Conservation (phyloP, 2,329 filamentous ascomycete species). For the Ophiosphaerella narmari region DNA sequence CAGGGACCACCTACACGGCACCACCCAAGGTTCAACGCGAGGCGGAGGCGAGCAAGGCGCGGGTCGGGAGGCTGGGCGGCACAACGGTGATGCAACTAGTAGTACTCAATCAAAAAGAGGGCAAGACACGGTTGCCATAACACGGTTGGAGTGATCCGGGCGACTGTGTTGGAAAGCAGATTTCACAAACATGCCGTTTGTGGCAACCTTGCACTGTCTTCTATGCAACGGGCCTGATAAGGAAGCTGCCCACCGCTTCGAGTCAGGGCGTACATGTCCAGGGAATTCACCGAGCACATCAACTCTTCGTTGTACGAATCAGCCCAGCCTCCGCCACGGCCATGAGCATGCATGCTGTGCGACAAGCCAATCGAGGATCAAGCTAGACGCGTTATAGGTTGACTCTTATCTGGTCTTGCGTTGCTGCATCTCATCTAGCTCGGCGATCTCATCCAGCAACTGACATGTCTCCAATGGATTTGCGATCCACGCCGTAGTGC, state of each 20-base stretch:
- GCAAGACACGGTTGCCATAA: too few relatives aligned
- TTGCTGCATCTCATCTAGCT: slow-evolving; percentile 48
- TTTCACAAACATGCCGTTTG: too few relatives aligned
- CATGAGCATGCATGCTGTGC: too few relatives aligned
- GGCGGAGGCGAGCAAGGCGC: slow-evolving; percentile 8
- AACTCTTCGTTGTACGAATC: not conserved
- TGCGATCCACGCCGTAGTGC: slow-evolving; percentile 96
- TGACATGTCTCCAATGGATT: slow-evolving; percentile 89
- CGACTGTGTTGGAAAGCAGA: too few relatives aligned
- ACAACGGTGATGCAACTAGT: not conserved
- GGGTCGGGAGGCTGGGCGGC: slow-evolving; percentile 3
- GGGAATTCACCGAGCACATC: not conserved
- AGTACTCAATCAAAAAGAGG: too few relatives aligned
- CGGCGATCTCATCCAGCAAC: slow-evolving; percentile 78
- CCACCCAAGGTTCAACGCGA: too few relatives aligned
- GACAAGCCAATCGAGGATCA: too few relatives aligned
- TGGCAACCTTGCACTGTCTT: slow-evolving; percentile 2
- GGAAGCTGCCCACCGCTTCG: slow-evolving; percentile 18
- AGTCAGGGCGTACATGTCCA: slow-evolving; percentile 11
- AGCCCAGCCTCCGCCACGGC: too few relatives aligned
- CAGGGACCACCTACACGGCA: slow-evolving; percentile 16
- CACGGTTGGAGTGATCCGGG: too few relatives aligned
- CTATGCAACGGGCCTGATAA: slow-evolving; percentile 9
- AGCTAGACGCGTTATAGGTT: not conserved
- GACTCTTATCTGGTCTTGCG: slow-evolving; percentile 39